Percentiles rank a stretch among this genome's conserved stretches.
Conservation (phyloP, 2,329 filamentous ascomycete species). For the Calonectria montana region DNA sequence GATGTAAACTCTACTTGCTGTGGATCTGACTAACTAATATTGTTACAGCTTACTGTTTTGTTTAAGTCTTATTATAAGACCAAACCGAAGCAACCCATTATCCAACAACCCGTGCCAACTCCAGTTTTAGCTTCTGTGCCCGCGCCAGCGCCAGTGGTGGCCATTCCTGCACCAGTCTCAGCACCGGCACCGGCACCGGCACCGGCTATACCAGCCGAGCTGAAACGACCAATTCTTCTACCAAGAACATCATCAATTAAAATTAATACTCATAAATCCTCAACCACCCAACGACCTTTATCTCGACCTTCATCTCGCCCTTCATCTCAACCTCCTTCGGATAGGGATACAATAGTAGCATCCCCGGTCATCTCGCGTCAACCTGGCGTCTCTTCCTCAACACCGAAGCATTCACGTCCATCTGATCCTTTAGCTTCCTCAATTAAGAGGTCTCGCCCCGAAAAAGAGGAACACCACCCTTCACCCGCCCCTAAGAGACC, state of each 20-base stretch:
- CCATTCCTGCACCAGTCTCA: background rate
- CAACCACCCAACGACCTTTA: slow-evolving; percentile 35
- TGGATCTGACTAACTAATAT: slow-evolving; percentile 30
- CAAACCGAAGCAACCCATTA: slow-evolving; percentile 45
- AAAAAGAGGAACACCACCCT: slow-evolving; percentile 48
- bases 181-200: slow-evolving; percentile 23
- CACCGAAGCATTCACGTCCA: slow-evolving; percentile 33
- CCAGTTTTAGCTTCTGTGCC: slow-evolving; percentile 22
- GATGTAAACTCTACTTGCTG: slow-evolving; percentile 20
- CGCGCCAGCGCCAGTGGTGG: slow-evolving; percentile 25
- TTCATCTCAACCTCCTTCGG: slow-evolving; percentile 23
- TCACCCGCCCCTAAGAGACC: slow-evolving; percentile 52
- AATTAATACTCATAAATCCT: slow-evolving; percentile 49
- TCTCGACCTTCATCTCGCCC: slow-evolving; percentile 28
- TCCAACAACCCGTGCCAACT: slow-evolving; percentile 33
- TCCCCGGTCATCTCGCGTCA: slow-evolving; percentile 38
- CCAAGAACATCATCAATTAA: slow-evolving; percentile 53
- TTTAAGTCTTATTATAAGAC: slow-evolving; percentile 55
- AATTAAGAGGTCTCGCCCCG: slow-evolving; percentile 51
- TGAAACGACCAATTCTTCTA: slow-evolving; percentile 43
- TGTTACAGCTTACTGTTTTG: slow-evolving; percentile 48
- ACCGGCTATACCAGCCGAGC: slow-evolving; percentile 32
- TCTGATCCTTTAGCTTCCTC: slow-evolving; percentile 36
- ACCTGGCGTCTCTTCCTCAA: slow-evolving; percentile 35
- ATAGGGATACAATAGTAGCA: slow-evolving; percentile 44